These are phyloP conservation scores for Eragrostis nindensis DNA, from an alignment of 176 grass and related monocot genomes.

Conservation along the genomic window DNA sequence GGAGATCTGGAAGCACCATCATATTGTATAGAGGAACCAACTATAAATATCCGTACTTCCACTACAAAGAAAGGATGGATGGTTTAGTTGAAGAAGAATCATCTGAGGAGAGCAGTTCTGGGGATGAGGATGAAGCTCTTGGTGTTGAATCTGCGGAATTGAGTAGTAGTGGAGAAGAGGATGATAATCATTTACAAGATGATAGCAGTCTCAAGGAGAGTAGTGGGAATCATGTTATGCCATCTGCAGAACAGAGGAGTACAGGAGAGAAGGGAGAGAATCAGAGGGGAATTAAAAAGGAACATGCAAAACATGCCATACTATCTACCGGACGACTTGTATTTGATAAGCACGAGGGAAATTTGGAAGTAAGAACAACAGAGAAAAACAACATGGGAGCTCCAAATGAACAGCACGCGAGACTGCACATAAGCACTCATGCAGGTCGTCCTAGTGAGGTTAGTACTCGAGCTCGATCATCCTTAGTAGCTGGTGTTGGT, in stretches of 20 bases:
- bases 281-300: slow-evolving; percentile 24
- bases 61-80: slow-evolving; percentile 29
- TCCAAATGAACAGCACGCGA: slow-evolving; percentile 38
- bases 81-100: slow-evolving; percentile 32
- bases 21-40: slow-evolving; percentile 83
- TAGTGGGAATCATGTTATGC: background rate
- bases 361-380: slow-evolving; percentile 7
- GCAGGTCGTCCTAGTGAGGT: slow-evolving; percentile 20
- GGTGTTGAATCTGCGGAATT: background rate
- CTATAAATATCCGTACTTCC: slow-evolving; percentile 88
- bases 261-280: slow-evolving; percentile 24
- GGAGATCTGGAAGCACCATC: slow-evolving; percentile 90
- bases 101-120: slow-evolving; percentile 40
- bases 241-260: slow-evolving; percentile 3
- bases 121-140: slow-evolving; percentile 37
- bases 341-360: slow-evolving; percentile 8
- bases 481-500: slow-evolving; percentile 78
- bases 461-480: slow-evolving; percentile 29
- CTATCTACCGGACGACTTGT: slow-evolving; percentile 16
- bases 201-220: slow-evolving; percentile 8
- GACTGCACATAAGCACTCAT: slow-evolving; percentile 20
- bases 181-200: slow-evolving; percentile 27
- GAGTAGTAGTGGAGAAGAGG: slow-evolving; percentile 5
- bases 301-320: background rate
- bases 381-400: background rate